phyloP scores from a whole-genome alignment of 2,329 filamentous ascomycete genomes.

The Furcasterigmium sp. region DNA sequence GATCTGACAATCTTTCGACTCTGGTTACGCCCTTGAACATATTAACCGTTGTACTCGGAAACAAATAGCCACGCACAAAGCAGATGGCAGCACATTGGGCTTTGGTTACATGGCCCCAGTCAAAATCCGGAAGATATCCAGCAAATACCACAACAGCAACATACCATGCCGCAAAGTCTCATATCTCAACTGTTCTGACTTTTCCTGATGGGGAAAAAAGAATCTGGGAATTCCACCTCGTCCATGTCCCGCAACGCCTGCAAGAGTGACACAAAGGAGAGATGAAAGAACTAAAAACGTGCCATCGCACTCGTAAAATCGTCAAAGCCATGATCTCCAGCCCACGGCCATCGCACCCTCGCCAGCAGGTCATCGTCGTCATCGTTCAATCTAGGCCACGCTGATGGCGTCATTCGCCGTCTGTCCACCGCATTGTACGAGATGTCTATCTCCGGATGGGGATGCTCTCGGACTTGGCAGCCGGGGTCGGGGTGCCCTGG shows the following conservation, averaged over 20 bases:
- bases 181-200: not conserved
- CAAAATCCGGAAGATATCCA: no score
- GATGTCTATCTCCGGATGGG: slow-evolving; percentile 57
- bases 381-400: not conserved
- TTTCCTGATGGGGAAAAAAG: no score
- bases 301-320: slow-evolving; percentile 2
- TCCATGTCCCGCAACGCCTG: not conserved
- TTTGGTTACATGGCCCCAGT: no score
- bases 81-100: no score
- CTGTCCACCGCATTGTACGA: not conserved
- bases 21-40: no score
- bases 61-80: no score
- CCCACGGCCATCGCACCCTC: not conserved
- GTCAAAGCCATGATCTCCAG: not conserved
- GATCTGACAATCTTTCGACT: no score
- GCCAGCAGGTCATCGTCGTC: not conserved
- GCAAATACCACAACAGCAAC: no score
- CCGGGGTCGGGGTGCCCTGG: slow-evolving; percentile 28
- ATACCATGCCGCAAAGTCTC: not conserved
- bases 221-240: not conserved
- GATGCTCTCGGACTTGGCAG: slow-evolving; percentile 41
- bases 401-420: no score
- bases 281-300: not conserved
- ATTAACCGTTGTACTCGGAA: no score
- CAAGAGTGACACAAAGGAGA: not conserved